phyloP scores from a whole-genome alignment of 768 basidiomycete genomes.

The Termitomyces sp. region DNA sequence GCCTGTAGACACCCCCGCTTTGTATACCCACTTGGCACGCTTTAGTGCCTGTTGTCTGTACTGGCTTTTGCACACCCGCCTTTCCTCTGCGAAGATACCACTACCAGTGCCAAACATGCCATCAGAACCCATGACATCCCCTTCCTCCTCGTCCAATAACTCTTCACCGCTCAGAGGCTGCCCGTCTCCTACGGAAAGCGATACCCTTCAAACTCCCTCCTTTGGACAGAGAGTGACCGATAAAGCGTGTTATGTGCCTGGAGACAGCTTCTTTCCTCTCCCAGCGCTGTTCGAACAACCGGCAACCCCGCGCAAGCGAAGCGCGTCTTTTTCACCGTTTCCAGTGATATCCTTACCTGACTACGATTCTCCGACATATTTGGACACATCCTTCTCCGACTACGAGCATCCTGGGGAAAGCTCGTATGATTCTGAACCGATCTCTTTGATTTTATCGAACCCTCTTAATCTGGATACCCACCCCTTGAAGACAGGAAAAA shows the following conservation, averaged over 20 bases:
- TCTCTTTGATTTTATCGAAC: slow-evolving; percentile 4
- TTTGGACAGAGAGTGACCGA: slow-evolving; percentile 17
- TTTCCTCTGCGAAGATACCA: slow-evolving; percentile 14
- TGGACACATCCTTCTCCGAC: slow-evolving; percentile 8
- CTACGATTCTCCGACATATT: slow-evolving; percentile 8
- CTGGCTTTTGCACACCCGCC: not conserved
- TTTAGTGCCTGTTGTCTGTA: slow-evolving; percentile 12
- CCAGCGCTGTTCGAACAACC: slow-evolving; percentile 7
- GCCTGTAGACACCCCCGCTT: slow-evolving; percentile 4
- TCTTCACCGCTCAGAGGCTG: slow-evolving; percentile 21
- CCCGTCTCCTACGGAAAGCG: slow-evolving; percentile 30
- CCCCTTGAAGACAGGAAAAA: slow-evolving; percentile 1
- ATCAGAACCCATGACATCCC: slow-evolving; percentile 20
- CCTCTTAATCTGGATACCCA: slow-evolving; percentile 8
- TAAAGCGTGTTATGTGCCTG: not conserved
- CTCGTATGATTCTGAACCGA: not conserved
- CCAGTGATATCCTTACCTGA: slow-evolving; percentile 6
- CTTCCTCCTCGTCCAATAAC: slow-evolving; percentile 27
- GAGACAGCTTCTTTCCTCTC: not conserved
- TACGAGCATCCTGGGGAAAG: slow-evolving; percentile 7
- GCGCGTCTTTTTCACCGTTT: slow-evolving; percentile 3
- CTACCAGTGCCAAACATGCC: slow-evolving; percentile 16
- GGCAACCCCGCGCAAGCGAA: slow-evolving; percentile 1
- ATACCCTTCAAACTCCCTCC: slow-evolving; percentile 34
- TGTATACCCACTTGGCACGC: slow-evolving; percentile 5